Conservation (phyloP, 2,329 filamentous ascomycete species). For the Fusarium begoniae region DNA sequence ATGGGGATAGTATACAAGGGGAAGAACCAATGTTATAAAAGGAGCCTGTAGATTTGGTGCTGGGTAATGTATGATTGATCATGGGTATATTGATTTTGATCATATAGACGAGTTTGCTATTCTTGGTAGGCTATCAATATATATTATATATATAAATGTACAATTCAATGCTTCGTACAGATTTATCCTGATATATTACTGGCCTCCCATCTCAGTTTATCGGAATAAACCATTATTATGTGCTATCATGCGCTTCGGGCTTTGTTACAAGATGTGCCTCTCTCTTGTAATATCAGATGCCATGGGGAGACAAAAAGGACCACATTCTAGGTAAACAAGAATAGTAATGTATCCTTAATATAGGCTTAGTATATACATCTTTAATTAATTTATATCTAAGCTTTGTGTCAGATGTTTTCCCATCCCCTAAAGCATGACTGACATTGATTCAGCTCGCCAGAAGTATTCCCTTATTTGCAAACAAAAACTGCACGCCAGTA, state of each 20-base stretch:
- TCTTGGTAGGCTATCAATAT: background rate
- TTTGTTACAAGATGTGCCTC: background rate
- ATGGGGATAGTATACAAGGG: slow-evolving; percentile 43
- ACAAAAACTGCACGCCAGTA: background rate
- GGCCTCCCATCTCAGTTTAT: background rate
- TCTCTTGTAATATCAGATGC: background rate
- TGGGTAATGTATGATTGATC: slow-evolving; percentile 6
- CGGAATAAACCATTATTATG: background rate
- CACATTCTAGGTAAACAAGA: background rate
- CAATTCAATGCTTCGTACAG: too few relatives aligned
- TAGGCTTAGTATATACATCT: background rate
- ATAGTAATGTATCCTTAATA: background rate
- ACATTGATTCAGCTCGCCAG: background rate
- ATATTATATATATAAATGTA: background rate
- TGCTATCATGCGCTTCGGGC: background rate
- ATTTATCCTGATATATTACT: background rate
- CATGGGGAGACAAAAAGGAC: background rate
- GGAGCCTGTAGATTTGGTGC: background rate
- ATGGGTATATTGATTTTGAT: background rate
- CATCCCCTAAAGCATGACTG: background rate
- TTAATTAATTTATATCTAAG: background rate
- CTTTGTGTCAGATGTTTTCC: background rate
- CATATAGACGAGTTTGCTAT: background rate
- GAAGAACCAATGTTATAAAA: slow-evolving; percentile 42
- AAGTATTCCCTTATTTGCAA: background rate